A percentile compares a stretch with the other conserved stretches of the same genome.
Conservation (phyloP, 129 eudicot genomes). For the Centaurea solstitialis region DNA sequence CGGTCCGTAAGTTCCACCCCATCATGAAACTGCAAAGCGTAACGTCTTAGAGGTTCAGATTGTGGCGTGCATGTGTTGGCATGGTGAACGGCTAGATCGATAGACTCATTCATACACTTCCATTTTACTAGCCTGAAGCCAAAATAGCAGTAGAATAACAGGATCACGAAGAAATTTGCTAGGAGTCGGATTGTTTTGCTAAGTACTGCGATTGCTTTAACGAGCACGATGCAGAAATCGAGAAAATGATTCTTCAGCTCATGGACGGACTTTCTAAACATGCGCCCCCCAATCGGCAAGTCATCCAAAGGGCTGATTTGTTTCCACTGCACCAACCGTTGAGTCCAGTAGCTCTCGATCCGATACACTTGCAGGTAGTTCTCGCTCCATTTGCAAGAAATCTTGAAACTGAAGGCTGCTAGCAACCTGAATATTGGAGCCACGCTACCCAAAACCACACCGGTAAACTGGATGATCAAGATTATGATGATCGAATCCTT, state of each 20-base stretch:
- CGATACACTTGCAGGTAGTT: not conserved
- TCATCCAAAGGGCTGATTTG: slow-evolving; percentile 1
- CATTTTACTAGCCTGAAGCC: not conserved
- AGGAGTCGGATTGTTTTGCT: not conserved
- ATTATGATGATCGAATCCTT: not conserved
- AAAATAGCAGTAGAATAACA: not conserved
- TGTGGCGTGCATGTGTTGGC: not conserved
- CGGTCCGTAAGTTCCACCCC: slow-evolving; percentile 12
- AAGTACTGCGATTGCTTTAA: not conserved
- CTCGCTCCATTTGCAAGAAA: not conserved
- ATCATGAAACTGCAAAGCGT: slow-evolving; percentile 33
- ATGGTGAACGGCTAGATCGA: not conserved
- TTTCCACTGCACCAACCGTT: slow-evolving; percentile 10
- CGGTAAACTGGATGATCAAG: not conserved
- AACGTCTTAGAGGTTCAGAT: slow-evolving; percentile 7
- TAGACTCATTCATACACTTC: not conserved
- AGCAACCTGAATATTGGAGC: slow-evolving; percentile 20
- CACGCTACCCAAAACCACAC: slow-evolving; percentile 15
- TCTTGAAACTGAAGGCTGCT: slow-evolving; percentile 13
- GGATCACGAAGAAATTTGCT: not conserved
- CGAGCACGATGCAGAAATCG: not conserved
- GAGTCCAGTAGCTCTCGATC: slow-evolving; percentile 13
- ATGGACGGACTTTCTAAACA: not conserved
- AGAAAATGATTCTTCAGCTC: not conserved
- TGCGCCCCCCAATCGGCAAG: not conserved